These are phyloP conservation scores for Rosa rugosa DNA, from an alignment of 306 rosid species.

Conservation along the genomic window DNA sequence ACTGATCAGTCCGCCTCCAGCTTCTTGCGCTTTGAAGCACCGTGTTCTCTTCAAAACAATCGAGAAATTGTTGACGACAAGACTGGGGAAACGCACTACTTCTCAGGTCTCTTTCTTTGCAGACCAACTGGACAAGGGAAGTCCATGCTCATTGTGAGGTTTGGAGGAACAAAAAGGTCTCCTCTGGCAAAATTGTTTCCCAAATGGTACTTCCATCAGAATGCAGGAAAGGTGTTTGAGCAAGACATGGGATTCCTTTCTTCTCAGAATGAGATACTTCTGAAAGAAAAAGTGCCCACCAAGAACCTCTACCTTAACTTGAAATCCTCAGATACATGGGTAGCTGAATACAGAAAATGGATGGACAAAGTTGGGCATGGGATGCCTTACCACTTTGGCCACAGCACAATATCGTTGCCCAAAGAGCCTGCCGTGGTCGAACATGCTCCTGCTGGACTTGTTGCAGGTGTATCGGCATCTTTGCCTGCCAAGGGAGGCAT, in stretches of 20 bases:
- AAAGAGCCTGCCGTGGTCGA: slow-evolving; percentile 87
- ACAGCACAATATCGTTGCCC: slow-evolving; percentile 78
- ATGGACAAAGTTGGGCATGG: slow-evolving; percentile 99
- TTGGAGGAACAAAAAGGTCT: slow-evolving; percentile 69
- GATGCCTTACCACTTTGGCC: slow-evolving; percentile 97
- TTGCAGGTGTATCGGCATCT: slow-evolving; percentile 77
- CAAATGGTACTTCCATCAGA: slow-evolving; percentile 90
- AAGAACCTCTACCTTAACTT: slow-evolving; percentile 75
- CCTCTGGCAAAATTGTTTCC: slow-evolving; percentile 63
- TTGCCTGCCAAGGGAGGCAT: slow-evolving; percentile 82
- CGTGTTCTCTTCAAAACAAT: slow-evolving; percentile 88
- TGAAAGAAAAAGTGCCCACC: slow-evolving; percentile 83
- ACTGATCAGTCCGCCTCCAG: slow-evolving; percentile 47
- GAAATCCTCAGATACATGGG: slow-evolving; percentile 90
- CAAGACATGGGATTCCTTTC: slow-evolving; percentile 99
- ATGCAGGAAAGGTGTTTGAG: slow-evolving; percentile 90
- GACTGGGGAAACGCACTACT: slow-evolving; percentile 61
- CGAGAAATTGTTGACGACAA: slow-evolving; percentile 51
- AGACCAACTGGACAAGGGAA: slow-evolving; percentile 97
- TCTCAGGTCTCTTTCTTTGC: slow-evolving; percentile 81
- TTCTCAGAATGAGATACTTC: slow-evolving; percentile 79
- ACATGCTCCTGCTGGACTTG: slow-evolving; percentile 86
- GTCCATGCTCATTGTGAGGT: slow-evolving; percentile 88
- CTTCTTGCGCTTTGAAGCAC: slow-evolving; percentile 77
- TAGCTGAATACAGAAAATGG: slow-evolving; percentile 91